phyloP scores from a whole-genome alignment of 2,329 filamentous ascomycete genomes.

The Pestalotiopsis sp. region DNA sequence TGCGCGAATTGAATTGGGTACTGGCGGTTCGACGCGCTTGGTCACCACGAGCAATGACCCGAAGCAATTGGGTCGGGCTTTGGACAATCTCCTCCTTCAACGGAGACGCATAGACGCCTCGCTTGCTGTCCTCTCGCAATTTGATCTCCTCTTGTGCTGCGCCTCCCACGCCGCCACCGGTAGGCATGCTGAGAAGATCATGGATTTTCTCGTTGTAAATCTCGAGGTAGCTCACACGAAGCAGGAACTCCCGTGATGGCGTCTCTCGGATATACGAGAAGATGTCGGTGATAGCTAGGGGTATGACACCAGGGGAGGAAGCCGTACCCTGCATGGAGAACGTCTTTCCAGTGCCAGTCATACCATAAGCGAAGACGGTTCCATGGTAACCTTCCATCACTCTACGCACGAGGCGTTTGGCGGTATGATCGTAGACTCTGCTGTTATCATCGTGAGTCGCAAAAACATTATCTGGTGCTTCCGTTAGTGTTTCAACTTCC shows the following conservation, averaged over 20 bases:
- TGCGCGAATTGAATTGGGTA: constrained; percentile 95
- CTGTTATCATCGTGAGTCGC: constrained; percentile 91
- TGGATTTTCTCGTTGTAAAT: constrained; percentile 99
- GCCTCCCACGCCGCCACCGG: constrained; percentile 56
- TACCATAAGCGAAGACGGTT: constrained; percentile 97
- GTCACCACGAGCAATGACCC: constrained; percentile 94
- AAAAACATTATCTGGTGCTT: constrained; percentile 85
- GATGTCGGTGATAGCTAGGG: constrained; percentile 95
- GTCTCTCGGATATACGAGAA: constrained; percentile 99
- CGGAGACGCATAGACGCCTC: constrained; percentile 94
- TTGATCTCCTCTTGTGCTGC: constrained; percentile 89
- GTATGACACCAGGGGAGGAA: constrained; percentile 93
- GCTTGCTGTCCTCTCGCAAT: constrained; percentile 91
- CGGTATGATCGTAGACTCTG: constrained; percentile 90
- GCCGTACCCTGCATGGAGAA: constrained; percentile 99
- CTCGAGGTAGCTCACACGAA: constrained; percentile 96
- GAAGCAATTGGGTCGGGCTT: constrained; percentile 89
- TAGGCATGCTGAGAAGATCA: constrained; percentile 81
- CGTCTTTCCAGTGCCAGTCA: constrained; percentile 98
- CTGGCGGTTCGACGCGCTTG: constrained; percentile 87
- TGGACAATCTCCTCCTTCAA: constrained; percentile 99
- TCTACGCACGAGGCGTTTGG: constrained; percentile 89
- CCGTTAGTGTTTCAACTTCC: constrained; percentile 18
- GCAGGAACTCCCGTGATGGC: constrained; percentile 87
- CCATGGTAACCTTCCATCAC: constrained; percentile 99